Base-by-base conservation (phyloP, 768 basidiomycete species). In the Clitopilus hobsonii region DNA sequence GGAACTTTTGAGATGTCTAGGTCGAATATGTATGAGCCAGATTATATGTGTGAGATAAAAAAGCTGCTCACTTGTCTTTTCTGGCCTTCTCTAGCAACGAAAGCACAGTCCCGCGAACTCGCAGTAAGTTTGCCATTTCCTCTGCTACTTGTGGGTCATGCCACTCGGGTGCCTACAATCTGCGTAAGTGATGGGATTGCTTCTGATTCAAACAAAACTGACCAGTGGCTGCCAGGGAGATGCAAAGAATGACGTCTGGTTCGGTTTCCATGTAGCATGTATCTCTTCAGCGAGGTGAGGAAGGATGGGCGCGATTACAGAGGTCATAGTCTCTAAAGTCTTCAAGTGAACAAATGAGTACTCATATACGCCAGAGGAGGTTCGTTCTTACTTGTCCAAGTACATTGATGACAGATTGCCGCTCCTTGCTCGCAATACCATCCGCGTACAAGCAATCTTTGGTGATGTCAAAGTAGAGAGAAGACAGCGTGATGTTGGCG, bases 201-300 rank as follows among this genome's bases (percentile, higher is more conserved):
- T 23, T 7, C 7, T 6, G 13, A 41, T 30, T 22, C 18, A 14
- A 30, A 29, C 28, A 28, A 27, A 41, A 70, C 85, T 28, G 61
- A 92, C 94, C 56, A 91, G 63, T 22, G 83, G 78, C 41, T 60
- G 64, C 94, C 94, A 96, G n/a, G 70, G 72, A 2, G 72, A 76
- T 57, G 74, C 73, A 63, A 94, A 96, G n/a, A 91, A 78, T 0
- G 91, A 94, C 0, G 65, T 65, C 22, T 45, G n/a, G 26, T 74
- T 65, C 5, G 64, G 60, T 48, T 71, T 66, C 66, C 67, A 60
- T 22, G 74, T 70, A 25, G 80, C 75, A 61, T 90, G 79, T 54
- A 95, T 83, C 68, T 98, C 96, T 69, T 97, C 94, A 0, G 92
- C 89, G 5, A 97, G 80, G 64, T 96, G 90, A 7, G 96, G 96